Conservation (phyloP, 139 green algal species). For the Micractinium conductrix region DNA sequence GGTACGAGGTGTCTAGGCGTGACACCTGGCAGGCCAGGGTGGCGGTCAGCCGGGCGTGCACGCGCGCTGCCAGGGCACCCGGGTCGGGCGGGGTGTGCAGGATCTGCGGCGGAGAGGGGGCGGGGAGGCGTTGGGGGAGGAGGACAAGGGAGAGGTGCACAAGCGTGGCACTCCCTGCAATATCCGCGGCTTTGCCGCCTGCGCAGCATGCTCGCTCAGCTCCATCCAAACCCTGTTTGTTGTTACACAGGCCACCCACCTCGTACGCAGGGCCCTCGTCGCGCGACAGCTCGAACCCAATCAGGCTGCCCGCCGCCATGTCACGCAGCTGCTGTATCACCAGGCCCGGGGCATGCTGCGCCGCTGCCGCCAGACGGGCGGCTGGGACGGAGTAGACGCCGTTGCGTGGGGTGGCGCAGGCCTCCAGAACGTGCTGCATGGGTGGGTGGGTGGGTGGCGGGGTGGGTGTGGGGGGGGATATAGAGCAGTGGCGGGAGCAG, state of each 20-base stretch:
- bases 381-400: conserved; percentile 44
- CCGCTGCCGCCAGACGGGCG: conserved; percentile 16
- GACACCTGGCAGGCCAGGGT: conserved; percentile 42
- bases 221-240: neutral
- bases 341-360: neutral
- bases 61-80: conserved; percentile 40
- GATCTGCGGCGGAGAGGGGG: conserved; percentile 6
- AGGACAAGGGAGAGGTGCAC: neutral
- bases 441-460: neutral
- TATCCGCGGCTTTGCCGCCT: too few relatives aligned
- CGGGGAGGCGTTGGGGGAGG: neutral
- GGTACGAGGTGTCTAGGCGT: conserved; percentile 62
- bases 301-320: conserved; percentile 59
- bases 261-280: conserved; percentile 53
- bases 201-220: neutral
- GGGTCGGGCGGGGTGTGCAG: conserved; percentile 38
- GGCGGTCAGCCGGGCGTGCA: conserved; percentile 40
- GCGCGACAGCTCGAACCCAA: conserved; percentile 68
- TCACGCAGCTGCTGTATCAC: conserved; percentile 52
- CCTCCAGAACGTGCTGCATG: conserved; percentile 28
- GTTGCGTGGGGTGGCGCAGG: conserved; percentile 36
- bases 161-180: too few relatives aligned
- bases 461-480: neutral
- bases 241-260: conserved; percentile 23
- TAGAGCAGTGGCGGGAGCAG: too few relatives aligned